Evolutionary conservation across 2,329 filamentous ascomycete species (phyloP).

Genomic region (Apiospora rasikravindrae): DNA sequence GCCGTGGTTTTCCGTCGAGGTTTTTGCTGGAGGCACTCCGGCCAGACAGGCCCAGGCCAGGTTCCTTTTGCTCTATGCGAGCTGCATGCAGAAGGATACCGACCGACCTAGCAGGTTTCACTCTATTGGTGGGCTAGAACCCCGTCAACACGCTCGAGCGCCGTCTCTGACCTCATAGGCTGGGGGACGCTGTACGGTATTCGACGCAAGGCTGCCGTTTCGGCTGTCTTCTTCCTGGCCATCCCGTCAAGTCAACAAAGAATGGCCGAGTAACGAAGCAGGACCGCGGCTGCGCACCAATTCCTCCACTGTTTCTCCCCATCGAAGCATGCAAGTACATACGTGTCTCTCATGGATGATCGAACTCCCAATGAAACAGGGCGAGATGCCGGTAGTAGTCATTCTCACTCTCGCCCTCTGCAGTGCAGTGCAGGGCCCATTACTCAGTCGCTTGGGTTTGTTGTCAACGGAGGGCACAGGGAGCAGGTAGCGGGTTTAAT

Average conservation of each 20-base stretch:
- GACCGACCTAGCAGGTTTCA: neutral
- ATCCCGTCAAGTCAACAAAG: neutral
- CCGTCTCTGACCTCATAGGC: slow-evolving; percentile 14
- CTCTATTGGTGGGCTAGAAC: neutral
- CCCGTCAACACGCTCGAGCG: neutral
- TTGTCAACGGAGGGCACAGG: too few relatives aligned
- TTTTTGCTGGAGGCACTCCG: neutral
- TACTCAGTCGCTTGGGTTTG: too few relatives aligned
- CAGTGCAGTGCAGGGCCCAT: too few relatives aligned
- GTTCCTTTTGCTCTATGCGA: neutral
- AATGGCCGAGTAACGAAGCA: slow-evolving; percentile 16
- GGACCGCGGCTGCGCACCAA: neutral
- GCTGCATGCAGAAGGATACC: neutral
- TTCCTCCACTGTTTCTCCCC: neutral
- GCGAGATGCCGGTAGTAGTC: neutral
- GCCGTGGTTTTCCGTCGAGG: neutral
- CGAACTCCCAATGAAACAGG: neutral
- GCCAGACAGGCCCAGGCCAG: neutral
- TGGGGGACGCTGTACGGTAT: neutral
- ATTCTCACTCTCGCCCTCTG: too few relatives aligned
- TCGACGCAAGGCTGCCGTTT: slow-evolving; percentile 10
- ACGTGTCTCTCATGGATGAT: neutral
- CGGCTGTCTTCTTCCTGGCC: neutral
- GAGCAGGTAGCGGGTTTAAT: too few relatives aligned
- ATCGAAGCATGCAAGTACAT: neutral